These are phyloP conservation scores for Dryas alaskensis DNA, from an alignment of 306 rosid species.

Conservation along the genomic window DNA sequence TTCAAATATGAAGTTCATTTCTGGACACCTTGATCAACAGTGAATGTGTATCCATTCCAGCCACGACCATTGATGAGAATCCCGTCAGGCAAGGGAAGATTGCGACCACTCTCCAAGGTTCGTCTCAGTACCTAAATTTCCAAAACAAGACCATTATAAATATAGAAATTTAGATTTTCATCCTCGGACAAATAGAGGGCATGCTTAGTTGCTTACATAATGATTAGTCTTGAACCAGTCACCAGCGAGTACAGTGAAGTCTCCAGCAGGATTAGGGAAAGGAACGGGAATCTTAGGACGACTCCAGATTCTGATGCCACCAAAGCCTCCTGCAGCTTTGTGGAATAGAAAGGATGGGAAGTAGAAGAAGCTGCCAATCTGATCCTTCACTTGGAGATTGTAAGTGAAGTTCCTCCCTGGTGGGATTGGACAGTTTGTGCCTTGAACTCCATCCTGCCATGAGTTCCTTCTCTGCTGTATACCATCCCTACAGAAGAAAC, in stretches of 20 bases:
- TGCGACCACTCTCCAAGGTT: slow-evolving; percentile 62
- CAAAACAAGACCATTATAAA: not conserved
- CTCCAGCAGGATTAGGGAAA: slow-evolving; percentile 87
- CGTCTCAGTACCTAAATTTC: slow-evolving; percentile 59
- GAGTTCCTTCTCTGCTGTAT: slow-evolving; percentile 92
- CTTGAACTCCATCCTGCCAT: slow-evolving; percentile 69
- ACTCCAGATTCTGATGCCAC: slow-evolving; percentile 81
- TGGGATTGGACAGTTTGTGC: slow-evolving; percentile 65
- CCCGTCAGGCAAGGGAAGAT: slow-evolving; percentile 88
- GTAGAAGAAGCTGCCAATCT: slow-evolving; percentile 65
- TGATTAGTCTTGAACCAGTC: slow-evolving; percentile 87
- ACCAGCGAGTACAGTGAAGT: slow-evolving; percentile 73
- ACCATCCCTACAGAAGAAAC: slow-evolving; percentile 66
- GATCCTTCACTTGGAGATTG: slow-evolving; percentile 54
- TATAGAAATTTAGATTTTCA: no score
- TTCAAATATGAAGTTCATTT: not conserved
- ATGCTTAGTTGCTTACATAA: slow-evolving; percentile 37
- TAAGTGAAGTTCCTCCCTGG: slow-evolving; percentile 64
- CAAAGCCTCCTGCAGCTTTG: slow-evolving; percentile 75
- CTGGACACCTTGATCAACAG: slow-evolving; percentile 60
- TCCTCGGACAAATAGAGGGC: not conserved
- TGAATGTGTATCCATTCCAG: slow-evolving; percentile 89
- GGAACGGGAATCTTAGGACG: slow-evolving; percentile 93
- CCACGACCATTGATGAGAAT: slow-evolving; percentile 90
- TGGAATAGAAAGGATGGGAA: slow-evolving; percentile 64